Evolutionary conservation across 1,284 basidiomycete genomes (phyloP).

Genomic region (Irpex sp.): DNA sequence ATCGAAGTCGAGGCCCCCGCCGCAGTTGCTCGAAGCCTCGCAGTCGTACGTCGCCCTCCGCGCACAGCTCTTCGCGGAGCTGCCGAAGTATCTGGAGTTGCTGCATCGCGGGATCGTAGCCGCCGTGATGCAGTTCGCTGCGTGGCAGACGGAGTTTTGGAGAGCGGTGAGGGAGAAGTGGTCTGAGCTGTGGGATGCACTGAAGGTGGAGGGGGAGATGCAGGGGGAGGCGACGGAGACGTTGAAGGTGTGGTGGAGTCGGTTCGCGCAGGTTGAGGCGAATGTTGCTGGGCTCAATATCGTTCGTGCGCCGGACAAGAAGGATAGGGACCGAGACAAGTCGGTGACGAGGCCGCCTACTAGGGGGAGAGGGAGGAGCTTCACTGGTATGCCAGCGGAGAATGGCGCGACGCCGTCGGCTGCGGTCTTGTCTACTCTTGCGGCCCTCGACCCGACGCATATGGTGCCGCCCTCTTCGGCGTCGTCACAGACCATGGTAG

Average conservation of each 20-base stretch:
- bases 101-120: constrained; percentile 51
- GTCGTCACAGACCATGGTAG: constrained; percentile 8
- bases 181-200: constrained; percentile 73
- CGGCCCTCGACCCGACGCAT: background rate
- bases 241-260: constrained; percentile 56
- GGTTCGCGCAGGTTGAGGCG: constrained; percentile 60
- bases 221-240: constrained; percentile 62
- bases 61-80: constrained; percentile 60
- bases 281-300: constrained; percentile 42
- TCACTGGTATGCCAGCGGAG: constrained; percentile 2
- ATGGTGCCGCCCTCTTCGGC: background rate
- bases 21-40: constrained; percentile 61
- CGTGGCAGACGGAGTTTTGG: constrained; percentile 57
- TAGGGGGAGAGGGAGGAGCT: constrained; percentile 5
- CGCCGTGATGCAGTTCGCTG: constrained; percentile 44
- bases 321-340: constrained; percentile 11
- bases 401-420: constrained; percentile 3
- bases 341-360: background rate
- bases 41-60: constrained; percentile 69
- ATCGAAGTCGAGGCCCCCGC: constrained; percentile 56
- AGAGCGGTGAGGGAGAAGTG: constrained; percentile 52
- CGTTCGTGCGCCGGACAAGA: constrained; percentile 19
- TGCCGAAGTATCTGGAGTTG: constrained; percentile 56
- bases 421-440: constrained; percentile 1
- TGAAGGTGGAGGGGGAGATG: constrained; percentile 68